Percentiles rank a stretch among this genome's conserved stretches.
These are phyloP conservation scores for Apocynum venetum DNA, from an alignment of 257 asterid genomes.

Conservation along the genomic window DNA sequence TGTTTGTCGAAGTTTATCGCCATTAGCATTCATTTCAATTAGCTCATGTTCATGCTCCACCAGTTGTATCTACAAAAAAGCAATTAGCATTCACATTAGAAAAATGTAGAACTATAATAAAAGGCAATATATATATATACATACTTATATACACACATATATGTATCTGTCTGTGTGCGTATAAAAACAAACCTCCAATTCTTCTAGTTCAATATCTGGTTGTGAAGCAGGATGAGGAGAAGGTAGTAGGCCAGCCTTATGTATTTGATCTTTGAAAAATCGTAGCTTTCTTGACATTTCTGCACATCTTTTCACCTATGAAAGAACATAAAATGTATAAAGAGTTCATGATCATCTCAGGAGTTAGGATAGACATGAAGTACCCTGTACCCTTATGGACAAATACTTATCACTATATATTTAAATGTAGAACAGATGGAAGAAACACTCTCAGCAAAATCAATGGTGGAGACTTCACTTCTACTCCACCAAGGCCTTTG, in stretches of 20 bases:
- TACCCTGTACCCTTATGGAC: background rate
- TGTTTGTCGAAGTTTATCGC: slow-evolving; percentile 77
- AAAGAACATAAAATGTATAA: slow-evolving; percentile 16
- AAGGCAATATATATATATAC: background rate
- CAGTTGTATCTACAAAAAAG: slow-evolving; percentile 57
- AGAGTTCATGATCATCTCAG: background rate
- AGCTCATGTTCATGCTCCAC: slow-evolving; percentile 95
- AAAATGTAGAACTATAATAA: slow-evolving; percentile 7
- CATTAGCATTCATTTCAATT: slow-evolving; percentile 85
- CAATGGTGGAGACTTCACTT: background rate
- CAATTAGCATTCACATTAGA: slow-evolving; percentile 1
- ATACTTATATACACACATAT: no score
- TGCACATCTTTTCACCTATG: slow-evolving; percentile 94
- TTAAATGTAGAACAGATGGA: background rate
- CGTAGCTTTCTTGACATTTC: slow-evolving; percentile 97
- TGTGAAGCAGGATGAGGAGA: slow-evolving; percentile 66
- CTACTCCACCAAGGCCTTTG: background rate
- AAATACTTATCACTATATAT: background rate
- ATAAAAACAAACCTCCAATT: slow-evolving; percentile 61
- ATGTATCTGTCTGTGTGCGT: background rate
- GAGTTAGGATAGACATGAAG: background rate
- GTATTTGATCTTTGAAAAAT: slow-evolving; percentile 88
- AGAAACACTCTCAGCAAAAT: background rate
- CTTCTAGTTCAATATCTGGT: slow-evolving; percentile 88
- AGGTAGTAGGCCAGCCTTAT: slow-evolving; percentile 71